These are phyloP conservation scores for Citrus trifoliata DNA, from an alignment of 345 rosid genomes.

Conservation along the genomic window DNA sequence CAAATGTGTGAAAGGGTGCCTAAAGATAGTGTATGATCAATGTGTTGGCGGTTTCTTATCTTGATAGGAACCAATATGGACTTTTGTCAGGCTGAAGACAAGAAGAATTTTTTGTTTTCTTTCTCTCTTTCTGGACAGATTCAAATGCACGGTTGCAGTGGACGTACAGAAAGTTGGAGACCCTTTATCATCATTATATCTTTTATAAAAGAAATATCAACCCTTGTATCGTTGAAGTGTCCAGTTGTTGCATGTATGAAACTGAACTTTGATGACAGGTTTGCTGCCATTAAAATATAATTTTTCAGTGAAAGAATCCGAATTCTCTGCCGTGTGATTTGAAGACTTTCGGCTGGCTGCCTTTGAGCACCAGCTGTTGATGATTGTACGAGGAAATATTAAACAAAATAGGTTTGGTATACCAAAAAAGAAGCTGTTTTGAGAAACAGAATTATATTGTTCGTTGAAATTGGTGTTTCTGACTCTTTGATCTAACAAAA, in stretches of 20 bases:
- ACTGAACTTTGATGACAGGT: not conserved
- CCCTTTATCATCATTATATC: slow-evolving; percentile 14
- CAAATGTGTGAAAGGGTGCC: not conserved
- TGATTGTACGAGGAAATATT: not conserved
- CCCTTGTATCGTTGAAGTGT: not conserved
- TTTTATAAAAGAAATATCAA: not conserved
- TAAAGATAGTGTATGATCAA: not conserved
- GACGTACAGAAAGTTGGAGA: slow-evolving; percentile 27
- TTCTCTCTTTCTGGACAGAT: slow-evolving; percentile 15
- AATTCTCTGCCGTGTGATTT: too few relatives aligned
- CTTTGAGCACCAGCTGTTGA: not conserved
- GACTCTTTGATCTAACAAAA: not conserved
- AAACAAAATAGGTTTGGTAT: too few relatives aligned
- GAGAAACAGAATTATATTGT: not conserved
- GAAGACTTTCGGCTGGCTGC: not conserved
- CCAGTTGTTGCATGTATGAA: slow-evolving; percentile 16
- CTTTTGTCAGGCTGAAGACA: slow-evolving; percentile 49
- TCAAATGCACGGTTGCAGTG: slow-evolving; percentile 41
- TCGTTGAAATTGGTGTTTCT: not conserved
- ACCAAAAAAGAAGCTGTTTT: too few relatives aligned
- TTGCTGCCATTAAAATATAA: not conserved
- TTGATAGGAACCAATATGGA: slow-evolving; percentile 36
- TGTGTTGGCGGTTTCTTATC: not conserved
- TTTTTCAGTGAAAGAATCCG: not conserved
- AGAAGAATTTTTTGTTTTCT: slow-evolving; percentile 19